Base-by-base conservation (phyloP, 768 basidiomycete species). In the Hygrocybe coccinea region DNA sequence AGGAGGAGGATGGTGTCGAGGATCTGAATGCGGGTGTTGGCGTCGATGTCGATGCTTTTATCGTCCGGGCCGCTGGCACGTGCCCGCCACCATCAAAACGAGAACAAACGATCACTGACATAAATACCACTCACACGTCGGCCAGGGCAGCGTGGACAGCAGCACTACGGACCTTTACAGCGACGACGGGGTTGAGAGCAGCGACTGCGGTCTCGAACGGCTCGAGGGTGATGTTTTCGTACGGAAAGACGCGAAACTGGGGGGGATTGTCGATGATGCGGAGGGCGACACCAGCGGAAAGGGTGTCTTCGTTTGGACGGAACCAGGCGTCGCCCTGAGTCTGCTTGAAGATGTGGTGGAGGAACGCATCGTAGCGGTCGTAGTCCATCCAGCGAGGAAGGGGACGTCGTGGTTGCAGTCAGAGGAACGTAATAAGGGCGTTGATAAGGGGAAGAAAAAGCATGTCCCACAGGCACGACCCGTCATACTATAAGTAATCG, bases 251-350 rank as follows among this genome's bases (percentile, higher is more conserved):
- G 51, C 91, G 83, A 65, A 86, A 91, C 33, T 47, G 45, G 34
- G 45, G 24, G 17, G 74, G 69, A 34, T 77, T 76, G 56, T 79
- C 75, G 24, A 67, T 67, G 2, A 79, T 72, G 5, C 79, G 65
- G 6, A 90, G 71, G 35, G 86, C 87, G 35, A 90, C 86, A 25
- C 88, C 88, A 0, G 84, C 83, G 21, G 87, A 84, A 48, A 89
- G 74, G 60, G 81, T 80, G 65, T 88, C 81, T 60, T 87, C 86
- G 33, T 87, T 81, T 11, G 87, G 86, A 57, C 87, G 82, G 68
- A 90, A 89, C 88, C 88, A 90, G 3, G 87, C 86, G 50, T 90
- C 88, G 38, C 86, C 86, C 66, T 89, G 87, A 0, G 88, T 90
- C 77, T 88, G 73, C 21, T 71, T 82, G 73, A 89, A 90, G 62